Conservation (phyloP, 2,329 filamentous ascomycete species). For the Fusarium sp. region DNA sequence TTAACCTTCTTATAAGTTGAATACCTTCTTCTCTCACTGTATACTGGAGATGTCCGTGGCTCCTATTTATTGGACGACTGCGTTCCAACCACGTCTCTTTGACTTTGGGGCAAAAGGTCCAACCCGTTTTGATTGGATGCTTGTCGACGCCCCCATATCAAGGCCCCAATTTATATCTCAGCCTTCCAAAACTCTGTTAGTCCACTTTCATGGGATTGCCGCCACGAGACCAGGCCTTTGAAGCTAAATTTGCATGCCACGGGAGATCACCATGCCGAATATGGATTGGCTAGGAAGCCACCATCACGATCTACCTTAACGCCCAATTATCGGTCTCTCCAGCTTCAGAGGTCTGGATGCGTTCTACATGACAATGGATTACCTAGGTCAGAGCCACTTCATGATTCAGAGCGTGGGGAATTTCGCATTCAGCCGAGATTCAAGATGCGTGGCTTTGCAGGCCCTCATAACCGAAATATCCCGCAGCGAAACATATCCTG, state of each 20-base stretch:
- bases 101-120: neutral
- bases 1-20: neutral
- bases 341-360: too few relatives aligned
- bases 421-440: too few relatives aligned
- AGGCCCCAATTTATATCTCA: neutral
- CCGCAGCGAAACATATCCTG: too few relatives aligned
- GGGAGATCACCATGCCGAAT: neutral
- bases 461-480: too few relatives aligned
- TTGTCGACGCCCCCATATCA: neutral
- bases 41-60: neutral
- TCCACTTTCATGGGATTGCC: neutral
- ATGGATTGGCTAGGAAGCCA: too few relatives aligned
- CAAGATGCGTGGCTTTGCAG: too few relatives aligned
- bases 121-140: neutral
- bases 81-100: neutral
- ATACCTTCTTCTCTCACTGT: neutral
- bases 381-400: too few relatives aligned
- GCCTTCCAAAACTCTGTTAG: neutral
- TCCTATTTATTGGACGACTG: neutral
- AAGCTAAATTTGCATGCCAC: neutral
- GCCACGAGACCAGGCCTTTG: neutral
- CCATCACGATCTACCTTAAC: too few relatives aligned
- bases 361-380: too few relatives aligned
- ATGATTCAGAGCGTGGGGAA: too few relatives aligned
- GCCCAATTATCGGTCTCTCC: too few relatives aligned